Conservation (phyloP, 2,329 filamentous ascomycete genomes). For the Colletotrichum spaethianum region DNA sequence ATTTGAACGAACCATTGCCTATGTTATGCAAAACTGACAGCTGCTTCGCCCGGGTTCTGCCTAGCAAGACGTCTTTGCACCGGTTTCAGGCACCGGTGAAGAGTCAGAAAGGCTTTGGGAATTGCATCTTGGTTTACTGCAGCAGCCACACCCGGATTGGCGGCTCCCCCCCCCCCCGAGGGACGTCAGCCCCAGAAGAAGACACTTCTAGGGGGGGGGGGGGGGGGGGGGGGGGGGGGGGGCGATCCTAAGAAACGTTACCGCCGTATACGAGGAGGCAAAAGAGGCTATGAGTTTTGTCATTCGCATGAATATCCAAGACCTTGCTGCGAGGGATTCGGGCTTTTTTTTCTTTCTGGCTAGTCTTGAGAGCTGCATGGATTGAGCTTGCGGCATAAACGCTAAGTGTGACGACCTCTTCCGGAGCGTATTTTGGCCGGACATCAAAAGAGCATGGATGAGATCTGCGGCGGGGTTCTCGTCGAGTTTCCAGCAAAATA, state of each 20-base stretch:
- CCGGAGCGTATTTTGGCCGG: slow-evolving; percentile 23
- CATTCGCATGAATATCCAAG: slow-evolving; percentile 33
- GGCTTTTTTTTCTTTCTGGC: slow-evolving; percentile 2
- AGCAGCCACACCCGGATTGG: not conserved
- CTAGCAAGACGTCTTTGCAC: not conserved
- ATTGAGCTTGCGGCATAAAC: slow-evolving; percentile 29
- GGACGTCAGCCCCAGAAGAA: slow-evolving; percentile 7
- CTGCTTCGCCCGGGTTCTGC: slow-evolving; percentile 22
- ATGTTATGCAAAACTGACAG: slow-evolving; percentile 32
- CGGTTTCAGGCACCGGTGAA: slow-evolving; percentile 31
- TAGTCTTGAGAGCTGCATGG: slow-evolving; percentile 34
- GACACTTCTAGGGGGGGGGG: not conserved
- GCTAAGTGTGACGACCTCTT: slow-evolving; percentile 15
- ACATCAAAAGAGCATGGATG: slow-evolving; percentile 18
- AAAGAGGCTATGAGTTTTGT: slow-evolving; percentile 24
- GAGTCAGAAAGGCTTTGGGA: slow-evolving; percentile 20
- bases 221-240: not conserved
- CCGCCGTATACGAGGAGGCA: not conserved
- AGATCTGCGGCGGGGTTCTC: slow-evolving; percentile 34
- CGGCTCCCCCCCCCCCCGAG: not conserved
- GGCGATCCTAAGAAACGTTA: not conserved
- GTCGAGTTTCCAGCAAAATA: not conserved
- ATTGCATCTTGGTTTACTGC: slow-evolving; percentile 11
- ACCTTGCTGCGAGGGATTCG: slow-evolving; percentile 12
- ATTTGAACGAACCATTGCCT: slow-evolving; percentile 14